Conservation (phyloP, 208 protist genomes). For the Leishmania lainsoni region DNA sequence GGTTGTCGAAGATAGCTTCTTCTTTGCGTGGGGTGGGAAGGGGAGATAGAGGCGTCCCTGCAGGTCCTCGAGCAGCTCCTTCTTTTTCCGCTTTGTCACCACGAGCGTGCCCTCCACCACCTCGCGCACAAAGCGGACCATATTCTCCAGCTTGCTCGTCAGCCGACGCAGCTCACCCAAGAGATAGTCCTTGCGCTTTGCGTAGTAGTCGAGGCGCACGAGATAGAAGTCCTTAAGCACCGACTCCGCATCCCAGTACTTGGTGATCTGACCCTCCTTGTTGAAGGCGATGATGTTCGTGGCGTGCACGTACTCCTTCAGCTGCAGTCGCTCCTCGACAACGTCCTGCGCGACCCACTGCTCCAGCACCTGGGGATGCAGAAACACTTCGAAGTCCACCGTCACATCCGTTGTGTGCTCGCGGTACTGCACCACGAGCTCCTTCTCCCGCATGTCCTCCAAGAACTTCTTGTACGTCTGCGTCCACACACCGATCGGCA, state of each 20-base stretch:
- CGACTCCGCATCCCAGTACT: constrained; percentile 93
- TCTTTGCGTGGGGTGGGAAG: constrained; percentile 85
- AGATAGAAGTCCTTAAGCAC: constrained; percentile 98
- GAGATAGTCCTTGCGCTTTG: constrained; percentile 95
- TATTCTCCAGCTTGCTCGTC: constrained; percentile 96
- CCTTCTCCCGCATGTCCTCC: constrained; percentile 90
- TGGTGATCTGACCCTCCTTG: constrained; percentile 92
- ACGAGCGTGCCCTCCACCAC: constrained; percentile 95
- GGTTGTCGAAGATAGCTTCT: constrained; percentile 80
- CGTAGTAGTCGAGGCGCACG: constrained; percentile 97
- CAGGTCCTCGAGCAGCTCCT: constrained; percentile 94
- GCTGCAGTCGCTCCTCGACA: constrained; percentile 93
- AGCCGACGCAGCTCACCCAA: constrained; percentile 82
- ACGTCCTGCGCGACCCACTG: constrained; percentile 74
- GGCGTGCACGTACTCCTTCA: constrained; percentile 86
- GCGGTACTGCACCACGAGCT: constrained; percentile 94
- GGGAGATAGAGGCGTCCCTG: constrained; percentile 83
- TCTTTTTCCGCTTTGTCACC: constrained; percentile 93
- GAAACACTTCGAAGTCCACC: constrained; percentile 93
- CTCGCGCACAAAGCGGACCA: constrained; percentile 98
- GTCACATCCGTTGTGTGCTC: constrained; percentile 98
- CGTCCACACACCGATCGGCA: constrained; percentile 98
- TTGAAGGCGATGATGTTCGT: constrained; percentile 99
- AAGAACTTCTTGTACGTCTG: constrained; percentile 95
- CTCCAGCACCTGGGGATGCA: constrained; percentile 90